Evolutionary conservation across 106 monocot genomes (phyloP).

Genomic region (Dioscorea dumetorum): DNA sequence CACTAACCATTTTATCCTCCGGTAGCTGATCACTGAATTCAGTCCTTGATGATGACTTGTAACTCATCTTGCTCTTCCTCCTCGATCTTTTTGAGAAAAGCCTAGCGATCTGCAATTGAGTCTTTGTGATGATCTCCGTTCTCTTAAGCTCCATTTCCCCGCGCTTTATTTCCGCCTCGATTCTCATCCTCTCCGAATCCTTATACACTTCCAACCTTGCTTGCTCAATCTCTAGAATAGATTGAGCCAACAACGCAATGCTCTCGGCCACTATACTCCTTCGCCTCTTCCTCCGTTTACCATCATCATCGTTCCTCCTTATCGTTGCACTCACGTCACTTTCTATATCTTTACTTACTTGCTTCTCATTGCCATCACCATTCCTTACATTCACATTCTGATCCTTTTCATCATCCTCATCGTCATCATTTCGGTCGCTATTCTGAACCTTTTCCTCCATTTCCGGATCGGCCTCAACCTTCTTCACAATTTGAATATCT

Average conservation of each 20-base stretch:
- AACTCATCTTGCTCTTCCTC: slow-evolving; percentile 10
- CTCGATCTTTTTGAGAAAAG: slow-evolving; percentile 29
- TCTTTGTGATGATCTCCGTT: slow-evolving; percentile 64
- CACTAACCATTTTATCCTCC: slow-evolving; percentile 26
- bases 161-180: slow-evolving; percentile 55
- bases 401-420: slow-evolving; percentile 18
- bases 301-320: neutral
- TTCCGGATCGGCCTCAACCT: slow-evolving; percentile 23
- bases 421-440: slow-evolving; percentile 5
- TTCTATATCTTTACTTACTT: slow-evolving; percentile 10
- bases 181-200: slow-evolving; percentile 55
- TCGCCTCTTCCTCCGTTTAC: slow-evolving; percentile 24
- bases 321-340: slow-evolving; percentile 20
- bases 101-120: slow-evolving; percentile 68
- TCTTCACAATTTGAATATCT: slow-evolving; percentile 4
- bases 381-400: slow-evolving; percentile 11
- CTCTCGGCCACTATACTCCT: slow-evolving; percentile 43
- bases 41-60: slow-evolving; percentile 14
- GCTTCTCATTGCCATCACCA: slow-evolving; percentile 12
- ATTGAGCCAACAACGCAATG: slow-evolving; percentile 45
- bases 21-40: slow-evolving; percentile 13
- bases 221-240: slow-evolving; percentile 60
- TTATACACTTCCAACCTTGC: slow-evolving; percentile 58
- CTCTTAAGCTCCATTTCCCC: slow-evolving; percentile 71
- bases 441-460: slow-evolving; percentile 12